Evolutionary conservation across 768 basidiomycete species (phyloP), one percentile per base, ranked within the genome.

Genomic region (Amanita exitialis): DNA sequence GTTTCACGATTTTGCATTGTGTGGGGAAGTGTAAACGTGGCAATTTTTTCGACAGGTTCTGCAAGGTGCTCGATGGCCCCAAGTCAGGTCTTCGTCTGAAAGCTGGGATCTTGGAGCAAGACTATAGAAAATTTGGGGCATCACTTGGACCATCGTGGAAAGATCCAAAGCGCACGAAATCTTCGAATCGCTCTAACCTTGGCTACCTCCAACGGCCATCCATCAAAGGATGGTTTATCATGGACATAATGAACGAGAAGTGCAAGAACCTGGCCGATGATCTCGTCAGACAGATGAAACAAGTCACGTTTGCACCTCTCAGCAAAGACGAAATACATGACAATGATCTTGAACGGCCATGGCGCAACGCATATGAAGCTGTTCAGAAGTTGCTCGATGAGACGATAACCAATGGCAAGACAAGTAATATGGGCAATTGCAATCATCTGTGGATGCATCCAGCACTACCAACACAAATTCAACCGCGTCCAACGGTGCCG

Each of bases 31-130:
- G 3, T 23, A 23, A 23, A 23, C 23, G 23, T 23, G 4, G 4
- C 23, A 23, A 23, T 23, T 23, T 34, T 34, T 34, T 10, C 2
- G 15, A 34, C 34, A 34, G 34, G 7, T 77, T 75, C 52, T 72
- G 75, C 53, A 73, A 71, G 37, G 67, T 77, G 9, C 71, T 86
- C 1, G 83, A 86, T 56, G 75, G 77, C 1, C 57, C 74, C 6
- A 86, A 86, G 56, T 79, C 78, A 6, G 83, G 83, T 0, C 67
- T 75, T 46, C 66, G 64, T 0, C 68, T 84, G 35, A 58, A 59
- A 5, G 61, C 58, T 0, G 57, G 65, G 0, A 58, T 68, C 13
- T 60, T 69, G n/a, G 52, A 51, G 12, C 51, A 59, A 20, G 58
- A 63, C 21, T n/a, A 10, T 9, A 44, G 18, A n/a, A 15, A 44